A percentile compares a stretch with the other conserved stretches of the same genome.
phyloP scores from a whole-genome alignment of 208 protist genomes.

The Leishmania tarentolae region DNA sequence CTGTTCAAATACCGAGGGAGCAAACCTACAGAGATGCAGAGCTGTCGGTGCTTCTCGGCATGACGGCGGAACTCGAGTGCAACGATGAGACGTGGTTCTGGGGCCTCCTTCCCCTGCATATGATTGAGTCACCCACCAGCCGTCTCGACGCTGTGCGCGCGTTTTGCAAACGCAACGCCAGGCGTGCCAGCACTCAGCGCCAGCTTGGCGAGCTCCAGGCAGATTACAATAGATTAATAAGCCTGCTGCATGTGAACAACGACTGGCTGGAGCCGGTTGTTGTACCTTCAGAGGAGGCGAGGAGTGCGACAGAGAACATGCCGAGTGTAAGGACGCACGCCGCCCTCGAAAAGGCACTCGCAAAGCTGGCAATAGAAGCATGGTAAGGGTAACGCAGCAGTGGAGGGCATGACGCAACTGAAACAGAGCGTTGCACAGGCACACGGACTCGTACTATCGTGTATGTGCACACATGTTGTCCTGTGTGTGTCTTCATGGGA shows the following conservation, averaged over 20 bases:
- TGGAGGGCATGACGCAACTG: neutral
- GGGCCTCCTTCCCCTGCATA: slow-evolving; percentile 79
- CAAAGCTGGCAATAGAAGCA: slow-evolving; percentile 28
- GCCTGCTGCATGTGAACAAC: slow-evolving; percentile 44
- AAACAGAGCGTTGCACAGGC: neutral
- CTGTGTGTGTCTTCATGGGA: neutral
- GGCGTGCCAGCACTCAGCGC: slow-evolving; percentile 39
- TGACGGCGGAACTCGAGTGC: slow-evolving; percentile 70
- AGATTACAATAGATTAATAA: slow-evolving; percentile 48
- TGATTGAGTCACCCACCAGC: slow-evolving; percentile 56
- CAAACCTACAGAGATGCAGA: slow-evolving; percentile 69
- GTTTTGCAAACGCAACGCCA: slow-evolving; percentile 79
- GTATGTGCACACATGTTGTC: neutral
- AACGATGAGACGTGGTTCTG: slow-evolving; percentile 80
- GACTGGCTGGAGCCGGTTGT: slow-evolving; percentile 46
- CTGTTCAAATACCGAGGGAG: slow-evolving; percentile 48
- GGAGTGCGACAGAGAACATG: slow-evolving; percentile 39
- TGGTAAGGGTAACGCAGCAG: slow-evolving; percentile 8
- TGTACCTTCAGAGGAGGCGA: slow-evolving; percentile 29
- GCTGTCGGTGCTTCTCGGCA: slow-evolving; percentile 64
- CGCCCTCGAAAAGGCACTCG: slow-evolving; percentile 59
- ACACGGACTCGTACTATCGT: neutral
- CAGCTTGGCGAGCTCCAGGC: slow-evolving; percentile 9
- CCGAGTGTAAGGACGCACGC: slow-evolving; percentile 75
- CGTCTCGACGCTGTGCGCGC: slow-evolving; percentile 57